Evolutionary conservation across 768 basidiomycete species (phyloP), one percentile per base, ranked within the genome.

Genomic region (Scleroderma bovista): DNA sequence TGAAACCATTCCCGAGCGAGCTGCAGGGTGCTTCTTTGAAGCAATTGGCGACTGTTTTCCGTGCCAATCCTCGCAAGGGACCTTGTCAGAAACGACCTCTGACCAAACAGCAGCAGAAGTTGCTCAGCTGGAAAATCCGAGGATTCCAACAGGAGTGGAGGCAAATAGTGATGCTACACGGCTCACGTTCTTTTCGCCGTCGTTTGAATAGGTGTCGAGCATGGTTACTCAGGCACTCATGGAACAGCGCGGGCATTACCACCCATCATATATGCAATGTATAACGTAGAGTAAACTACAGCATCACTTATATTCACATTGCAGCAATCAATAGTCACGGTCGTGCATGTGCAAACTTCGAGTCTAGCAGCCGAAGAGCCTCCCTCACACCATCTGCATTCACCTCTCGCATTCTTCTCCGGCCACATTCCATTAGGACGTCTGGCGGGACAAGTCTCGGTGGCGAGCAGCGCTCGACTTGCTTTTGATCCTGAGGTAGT

Each of bases 301-400:
- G n/a, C 34, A 36, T 36, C 39, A 29, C 26, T 29, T 29, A 29
- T 29, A 29, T 9, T 29, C 9, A 29, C 9, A 42, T 44, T 9
- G 16, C 16, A 44, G n/a, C 37, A 29, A 40, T 17, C 19, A 31
- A 31, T 16, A 22, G 44, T 50, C 64, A 67, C 20, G 44, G 31
- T 33, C 66, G 65, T 40, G 58, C 63, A 46, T 70, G 71, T 51
- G 74, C 68, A 65, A 78, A 79, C 57, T 78, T 84, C 39, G 78
- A 69, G 60, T 93, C 88, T 33, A 93, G 73, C 22, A 92, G 64
- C 51, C 83, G 81, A 20, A 92, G 66, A 6, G 88, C 89, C 55
- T 89, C 85, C 46, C 73, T 78, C 24, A 93, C 85, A 16, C 80
- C 86, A 50, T 86, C 84, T 16, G 81, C 72, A 52, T 80, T 79